Percentiles rank a stretch among this genome's conserved stretches.
Evolutionary conservation across 2,329 filamentous ascomycete genomes (phyloP).

Genomic region (Ophiostoma quercus): DNA sequence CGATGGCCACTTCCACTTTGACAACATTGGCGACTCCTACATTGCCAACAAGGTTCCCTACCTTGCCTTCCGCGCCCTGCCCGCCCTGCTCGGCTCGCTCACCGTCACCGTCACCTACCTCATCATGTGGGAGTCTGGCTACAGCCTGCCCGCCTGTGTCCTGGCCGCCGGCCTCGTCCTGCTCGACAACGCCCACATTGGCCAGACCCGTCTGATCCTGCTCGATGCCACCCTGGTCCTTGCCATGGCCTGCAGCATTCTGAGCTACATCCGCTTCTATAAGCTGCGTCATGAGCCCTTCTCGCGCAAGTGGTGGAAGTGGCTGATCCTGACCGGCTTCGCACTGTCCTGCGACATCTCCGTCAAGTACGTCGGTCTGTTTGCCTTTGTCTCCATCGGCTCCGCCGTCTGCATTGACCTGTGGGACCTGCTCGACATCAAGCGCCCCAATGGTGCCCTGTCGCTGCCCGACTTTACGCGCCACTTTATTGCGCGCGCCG

Average conservation of each 20-base stretch:
- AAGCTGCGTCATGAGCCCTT: constrained; percentile 88
- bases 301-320: constrained; percentile 98
- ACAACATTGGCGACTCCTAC: constrained; percentile 99
- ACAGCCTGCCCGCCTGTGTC: constrained; percentile 87
- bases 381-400: constrained; percentile 95
- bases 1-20: constrained; percentile 94
- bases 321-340: constrained; percentile 92
- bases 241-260: constrained; percentile 90
- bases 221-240: constrained; percentile 91
- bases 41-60: constrained; percentile 96
- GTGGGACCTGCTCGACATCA: constrained; percentile 89
- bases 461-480: constrained; percentile 74
- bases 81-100: constrained; percentile 82
- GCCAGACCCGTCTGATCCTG: constrained; percentile 89
- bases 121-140: constrained; percentile 99
- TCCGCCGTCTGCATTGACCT: constrained; percentile 90
- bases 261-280: constrained; percentile 96
- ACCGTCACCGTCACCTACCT: constrained; percentile 91
- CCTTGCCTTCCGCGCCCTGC: constrained; percentile 89
- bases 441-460: constrained; percentile 75
- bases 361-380: constrained; percentile 94
- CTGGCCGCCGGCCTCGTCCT: constrained; percentile 81
- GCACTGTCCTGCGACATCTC: constrained; percentile 95
- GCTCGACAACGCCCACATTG: constrained; percentile 96
- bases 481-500: constrained; percentile 82